Evolutionary conservation across 768 basidiomycete species (phyloP), one percentile per base, ranked within the genome.

Genomic region (Boletus tylopilopsis): DNA sequence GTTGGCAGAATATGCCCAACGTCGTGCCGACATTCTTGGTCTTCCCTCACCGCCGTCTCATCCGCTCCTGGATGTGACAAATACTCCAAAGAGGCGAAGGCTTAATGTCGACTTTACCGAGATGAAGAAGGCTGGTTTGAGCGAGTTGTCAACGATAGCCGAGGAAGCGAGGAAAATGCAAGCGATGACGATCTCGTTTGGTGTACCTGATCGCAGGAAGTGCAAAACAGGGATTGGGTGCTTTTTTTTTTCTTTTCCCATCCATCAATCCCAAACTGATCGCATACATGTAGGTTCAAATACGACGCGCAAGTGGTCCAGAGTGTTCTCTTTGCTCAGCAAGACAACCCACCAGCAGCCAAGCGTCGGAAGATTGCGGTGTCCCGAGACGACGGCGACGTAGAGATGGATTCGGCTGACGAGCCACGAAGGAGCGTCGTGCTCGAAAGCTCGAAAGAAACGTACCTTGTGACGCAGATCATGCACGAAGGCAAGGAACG

Each of bases 1-100:
- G 2, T 68, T 90, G 16, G 65, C 72, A 6, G 87, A 90, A 63
- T 89, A 87, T 51, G 73, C 76, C 0, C 77, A 81, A 47, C 78
- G 85, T 15, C 74, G 86, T 2, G 68, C 69, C 15, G 74, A 79
- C 19, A 64, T 85, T 5, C 55, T 72, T 12, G 63, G 64, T 19
- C 56, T 70, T 37, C 41, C 61, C 3, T 49, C 57, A 15, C 37
- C 61, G 12, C 49, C 71, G 2, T 54, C 63, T 6, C 53, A 65
- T 9, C 69, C 72, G 16, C 49, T 67, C 29, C 46, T 54, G 22
- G 66, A 67, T 49, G 55, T 52, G 71, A 79, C 60, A 49, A 70
- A 49, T 61, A 61, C 12, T 64, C 73, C 42, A 63, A 72, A 67
- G 49, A 57, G 55, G 37, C 47, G 55, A 23, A 43, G 51, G 64